Evolutionary conservation across 345 rosid genomes (phyloP).

Genomic region (Eutrema heterophyllum): DNA sequence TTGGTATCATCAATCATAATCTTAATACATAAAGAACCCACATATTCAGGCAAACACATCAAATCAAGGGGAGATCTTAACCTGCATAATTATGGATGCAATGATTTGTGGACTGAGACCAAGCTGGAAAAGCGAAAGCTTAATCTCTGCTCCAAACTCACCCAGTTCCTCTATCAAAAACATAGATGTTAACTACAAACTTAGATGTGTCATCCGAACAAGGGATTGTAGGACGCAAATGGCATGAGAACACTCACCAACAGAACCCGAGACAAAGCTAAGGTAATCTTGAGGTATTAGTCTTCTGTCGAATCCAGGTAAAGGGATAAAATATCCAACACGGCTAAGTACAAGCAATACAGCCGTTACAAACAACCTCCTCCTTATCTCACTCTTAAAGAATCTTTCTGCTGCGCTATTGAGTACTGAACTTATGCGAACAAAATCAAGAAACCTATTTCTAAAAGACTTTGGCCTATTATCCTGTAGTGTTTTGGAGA

Average conservation of each 20-base stretch:
- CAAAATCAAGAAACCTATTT: slow-evolving; percentile 74
- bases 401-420: slow-evolving; percentile 71
- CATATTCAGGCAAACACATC: neutral
- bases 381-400: slow-evolving; percentile 88
- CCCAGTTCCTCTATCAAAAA: slow-evolving; percentile 74
- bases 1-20: neutral
- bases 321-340: slow-evolving; percentile 82
- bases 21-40: neutral
- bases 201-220: neutral
- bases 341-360: slow-evolving; percentile 66
- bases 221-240: neutral
- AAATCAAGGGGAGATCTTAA: slow-evolving; percentile 23
- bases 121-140: slow-evolving; percentile 91
- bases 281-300: slow-evolving; percentile 87
- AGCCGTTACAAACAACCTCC: slow-evolving; percentile 81
- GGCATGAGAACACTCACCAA: slow-evolving; percentile 49
- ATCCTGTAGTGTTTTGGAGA: slow-evolving; percentile 17
- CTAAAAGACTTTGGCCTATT: slow-evolving; percentile 48
- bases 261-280: slow-evolving; percentile 82
- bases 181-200: slow-evolving; percentile 4
- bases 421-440: slow-evolving; percentile 62
- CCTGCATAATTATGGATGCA: slow-evolving; percentile 93
- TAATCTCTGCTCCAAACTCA: slow-evolving; percentile 68
- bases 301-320: slow-evolving; percentile 88
- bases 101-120: slow-evolving; percentile 92